Base-by-base conservation (phyloP, 441 rosid genomes). In the Adansonia gregorii region DNA sequence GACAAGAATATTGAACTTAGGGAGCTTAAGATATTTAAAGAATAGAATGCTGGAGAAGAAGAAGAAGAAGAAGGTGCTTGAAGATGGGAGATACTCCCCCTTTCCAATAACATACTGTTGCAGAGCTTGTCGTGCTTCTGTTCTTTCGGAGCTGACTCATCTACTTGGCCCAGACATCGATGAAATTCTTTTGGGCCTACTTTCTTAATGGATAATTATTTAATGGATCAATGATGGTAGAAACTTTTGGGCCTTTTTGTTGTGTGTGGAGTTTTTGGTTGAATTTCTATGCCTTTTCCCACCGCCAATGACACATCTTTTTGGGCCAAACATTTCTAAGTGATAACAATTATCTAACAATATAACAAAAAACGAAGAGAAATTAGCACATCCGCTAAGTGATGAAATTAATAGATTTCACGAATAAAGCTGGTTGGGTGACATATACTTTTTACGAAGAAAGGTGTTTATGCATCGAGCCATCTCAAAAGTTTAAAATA, bases 21-120 rank as follows among this genome's bases (percentile, higher is more conserved):
- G 69, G 70, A 73, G 79, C 48, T 75, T 66, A 17, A 78, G 85
- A 67, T 39, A 46, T 76, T 64, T 56, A 24, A 17, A n/a, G 76
- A 54, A 67, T 78, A 78, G 52, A 78, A 76, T 80, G 60, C 79
- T n/a, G 19, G n/a, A 35, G 76, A 4, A n/a, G 48, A 54, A 35
- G 76, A 4, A n/a, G 48, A 1, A 76, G 82, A 0, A 75, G 71
- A 65, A 81, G 46, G 79, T 70, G n/a, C 83, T 6, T 2, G 80
- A 70, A 31, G 81, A 52, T 52, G 58, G 58, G 15, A 52, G 58
- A 17, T 52, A 52, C 19, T 52, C n/a, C 1, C 55, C 12, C 17
- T 4, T 51, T 51, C 55, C 55, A 51, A 49, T 51, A 51, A 27
- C 2, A 27, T 27, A 27, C 35, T 27, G 35, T 27, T 27, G 35